These are phyloP conservation scores for Cudoniella acicularis DNA, from an alignment of 495 filamentous ascomycete genomes.

Conservation along the genomic window DNA sequence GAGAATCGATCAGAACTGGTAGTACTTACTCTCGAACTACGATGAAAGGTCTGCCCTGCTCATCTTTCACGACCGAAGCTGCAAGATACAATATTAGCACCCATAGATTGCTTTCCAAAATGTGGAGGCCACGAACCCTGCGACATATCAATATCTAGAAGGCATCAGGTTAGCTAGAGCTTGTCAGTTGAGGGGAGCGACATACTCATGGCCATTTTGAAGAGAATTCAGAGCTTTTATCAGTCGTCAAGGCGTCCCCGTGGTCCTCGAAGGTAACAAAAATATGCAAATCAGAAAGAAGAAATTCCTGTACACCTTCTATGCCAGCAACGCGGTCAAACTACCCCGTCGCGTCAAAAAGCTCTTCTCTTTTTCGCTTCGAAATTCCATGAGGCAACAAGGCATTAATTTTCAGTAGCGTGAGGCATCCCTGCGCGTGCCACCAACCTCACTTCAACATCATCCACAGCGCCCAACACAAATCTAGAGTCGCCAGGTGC, in stretches of 20 bases:
- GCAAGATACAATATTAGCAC: slow-evolving; percentile 12
- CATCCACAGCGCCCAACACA: too few species aligned
- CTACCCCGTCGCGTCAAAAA: slow-evolving; percentile 18
- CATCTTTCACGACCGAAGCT: slow-evolving; percentile 69
- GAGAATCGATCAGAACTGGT: slow-evolving; percentile 8
- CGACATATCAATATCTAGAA: slow-evolving; percentile 68
- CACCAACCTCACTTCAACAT: too few species aligned
- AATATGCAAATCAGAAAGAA: neutral
- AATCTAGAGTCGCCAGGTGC: too few species aligned
- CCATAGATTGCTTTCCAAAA: neutral
- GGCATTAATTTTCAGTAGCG: neutral
- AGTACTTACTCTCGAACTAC: slow-evolving; percentile 88
- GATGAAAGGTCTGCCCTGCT: slow-evolving; percentile 95
- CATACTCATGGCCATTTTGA: slow-evolving; percentile 31
- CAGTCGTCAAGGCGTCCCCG: neutral
- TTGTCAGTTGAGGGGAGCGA: slow-evolving; percentile 23
- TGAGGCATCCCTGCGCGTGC: neutral
- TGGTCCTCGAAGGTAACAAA: neutral
- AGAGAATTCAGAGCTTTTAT: neutral
- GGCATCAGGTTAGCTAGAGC: slow-evolving; percentile 28
- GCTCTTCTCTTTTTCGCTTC: slow-evolving; percentile 9
- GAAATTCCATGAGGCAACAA: slow-evolving; percentile 6
- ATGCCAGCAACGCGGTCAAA: slow-evolving; percentile 16
- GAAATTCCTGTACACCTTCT: neutral
- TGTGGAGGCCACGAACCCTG: slow-evolving; percentile 48